Base-by-base conservation (phyloP, 345 rosid species). In the Ricinus communis region DNA sequence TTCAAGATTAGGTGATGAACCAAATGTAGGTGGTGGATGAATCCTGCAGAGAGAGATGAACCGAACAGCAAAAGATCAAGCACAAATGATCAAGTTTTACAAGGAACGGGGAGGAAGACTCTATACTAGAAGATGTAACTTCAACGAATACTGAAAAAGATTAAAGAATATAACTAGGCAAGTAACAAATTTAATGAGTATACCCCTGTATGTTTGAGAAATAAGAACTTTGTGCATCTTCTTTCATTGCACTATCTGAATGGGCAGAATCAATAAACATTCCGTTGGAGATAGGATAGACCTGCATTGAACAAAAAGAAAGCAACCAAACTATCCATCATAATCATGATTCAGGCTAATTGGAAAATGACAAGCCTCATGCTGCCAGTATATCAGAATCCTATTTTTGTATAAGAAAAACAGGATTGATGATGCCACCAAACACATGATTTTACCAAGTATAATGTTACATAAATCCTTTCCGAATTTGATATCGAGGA, bases 1-100 rank as follows among this genome's bases (percentile, higher is more conserved):
- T 78, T 90, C 99, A 18, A 89, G 81, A 84, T 86, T 85, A 16
- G 93, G 83, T 13, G 90, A 84, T 79, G 98, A 90, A 71, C 99
- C 97, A 86, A 95, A 95, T 61, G 98, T 92, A 28, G 99, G 97
- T n/a, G 96, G 97, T 41, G 92, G 88, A 77, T 87, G 96, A 62
- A 77, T 70, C 45, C 97, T 91, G 80, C 25, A 73, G 57, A 71
- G 58, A 64, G 58, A 64, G 31, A 70, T 69, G 50, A 27, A 81
- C 57, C 68, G 41, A 75, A 74, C 22, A 73, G 73, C 58, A 73
- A 1, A 68, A 64, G 16, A 27, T 38, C n/a, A 68, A 68, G 13
- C 15, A 43, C 28, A 69, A 12, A 49, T n/a, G 52, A 19, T 22
- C 30, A 46, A 10, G 8, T 45, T n/a, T 5, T 33, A 30, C 14